Conservation (phyloP, 805 yeast genomes). For the Spencermartinsiella europaea region DNA sequence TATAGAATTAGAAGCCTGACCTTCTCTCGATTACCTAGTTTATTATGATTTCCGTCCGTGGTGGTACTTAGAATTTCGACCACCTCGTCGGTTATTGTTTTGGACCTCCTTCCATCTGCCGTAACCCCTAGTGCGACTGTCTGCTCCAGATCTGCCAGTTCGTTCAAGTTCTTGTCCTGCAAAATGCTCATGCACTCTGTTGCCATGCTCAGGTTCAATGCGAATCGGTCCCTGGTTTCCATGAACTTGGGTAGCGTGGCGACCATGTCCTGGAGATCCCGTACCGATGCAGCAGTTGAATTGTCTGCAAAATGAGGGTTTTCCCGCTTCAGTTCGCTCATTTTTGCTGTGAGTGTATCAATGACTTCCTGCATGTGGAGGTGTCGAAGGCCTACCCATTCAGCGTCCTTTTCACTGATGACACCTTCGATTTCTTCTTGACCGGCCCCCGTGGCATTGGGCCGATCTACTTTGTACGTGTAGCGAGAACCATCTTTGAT, state of each 20-base stretch:
- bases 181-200: conserved; percentile 61
- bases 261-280: conserved; percentile 70
- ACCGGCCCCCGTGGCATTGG: conserved; percentile 39
- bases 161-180: conserved; percentile 55
- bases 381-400: conserved; percentile 69
- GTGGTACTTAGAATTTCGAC: conserved; percentile 44
- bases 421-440: conserved; percentile 42
- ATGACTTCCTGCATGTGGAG: conserved; percentile 70
- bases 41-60: conserved; percentile 37
- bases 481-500: conserved; percentile 43
- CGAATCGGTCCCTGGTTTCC: conserved; percentile 32
- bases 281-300: conserved; percentile 52
- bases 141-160: conserved; percentile 82
- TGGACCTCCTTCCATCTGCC: conserved; percentile 57
- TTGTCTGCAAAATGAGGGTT: conserved; percentile 74
- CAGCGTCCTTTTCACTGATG: conserved; percentile 57
- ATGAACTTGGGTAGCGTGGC: conserved; percentile 35
- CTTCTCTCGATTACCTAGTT: conserved; percentile 57
- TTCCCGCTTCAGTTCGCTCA: conserved; percentile 61
- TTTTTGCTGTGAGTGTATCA: conserved; percentile 51
- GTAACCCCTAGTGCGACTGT: conserved; percentile 67
- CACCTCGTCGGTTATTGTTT: conserved; percentile 55
- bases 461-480: conserved; percentile 45
- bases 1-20: conserved; percentile 70
- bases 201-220: conserved; percentile 34